A percentile compares a stretch with the other conserved stretches of the same genome.
phyloP scores from a whole-genome alignment of 2,329 filamentous ascomycete genomes.

The Colletotrichum sansevieriae region DNA sequence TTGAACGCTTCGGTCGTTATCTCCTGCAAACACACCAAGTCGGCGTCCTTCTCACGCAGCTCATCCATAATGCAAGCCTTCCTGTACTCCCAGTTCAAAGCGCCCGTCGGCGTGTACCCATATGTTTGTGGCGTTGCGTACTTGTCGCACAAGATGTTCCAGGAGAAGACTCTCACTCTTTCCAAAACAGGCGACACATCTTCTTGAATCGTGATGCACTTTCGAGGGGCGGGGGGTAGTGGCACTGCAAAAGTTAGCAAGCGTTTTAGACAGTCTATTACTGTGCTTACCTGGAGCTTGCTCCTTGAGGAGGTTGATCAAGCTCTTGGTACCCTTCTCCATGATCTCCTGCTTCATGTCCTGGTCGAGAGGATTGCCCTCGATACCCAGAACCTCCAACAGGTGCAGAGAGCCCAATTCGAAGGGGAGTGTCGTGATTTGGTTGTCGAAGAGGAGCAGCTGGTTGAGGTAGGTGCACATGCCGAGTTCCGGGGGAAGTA shows the following conservation, averaged over 20 bases:
- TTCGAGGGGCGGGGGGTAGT: conserved; percentile 79
- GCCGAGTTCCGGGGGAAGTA: conserved; percentile 89
- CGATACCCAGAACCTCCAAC: conserved; percentile 89
- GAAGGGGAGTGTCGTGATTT: conserved; percentile 82
- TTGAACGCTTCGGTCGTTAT: conserved; percentile 93
- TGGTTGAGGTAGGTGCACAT: conserved; percentile 96
- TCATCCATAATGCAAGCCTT: conserved; percentile 87
- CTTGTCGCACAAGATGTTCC: conserved; percentile 96
- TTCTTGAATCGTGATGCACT: conserved; percentile 82
- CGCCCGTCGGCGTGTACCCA: conserved; percentile 87
- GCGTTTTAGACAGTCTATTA: neutral
- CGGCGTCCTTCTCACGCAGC: conserved; percentile 81
- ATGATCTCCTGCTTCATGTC: conserved; percentile 85
- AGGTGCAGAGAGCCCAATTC: conserved; percentile 92
- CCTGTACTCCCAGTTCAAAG: conserved; percentile 89
- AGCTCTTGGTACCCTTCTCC: conserved; percentile 86
- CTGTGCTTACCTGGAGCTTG: conserved; percentile 80
- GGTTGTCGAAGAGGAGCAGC: conserved; percentile 90
- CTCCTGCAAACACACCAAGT: conserved; percentile 94
- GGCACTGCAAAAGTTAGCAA: conserved; percentile 69
- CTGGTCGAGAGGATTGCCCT: conserved; percentile 87
- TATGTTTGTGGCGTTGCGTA: conserved; percentile 89
- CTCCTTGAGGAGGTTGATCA: conserved; percentile 87
- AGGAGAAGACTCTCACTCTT: conserved; percentile 87
- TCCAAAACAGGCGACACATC: conserved; percentile 72